These are phyloP conservation scores for Debaryomyces tyrocola DNA, from an alignment of 805 yeast species.

Conservation along the genomic window DNA sequence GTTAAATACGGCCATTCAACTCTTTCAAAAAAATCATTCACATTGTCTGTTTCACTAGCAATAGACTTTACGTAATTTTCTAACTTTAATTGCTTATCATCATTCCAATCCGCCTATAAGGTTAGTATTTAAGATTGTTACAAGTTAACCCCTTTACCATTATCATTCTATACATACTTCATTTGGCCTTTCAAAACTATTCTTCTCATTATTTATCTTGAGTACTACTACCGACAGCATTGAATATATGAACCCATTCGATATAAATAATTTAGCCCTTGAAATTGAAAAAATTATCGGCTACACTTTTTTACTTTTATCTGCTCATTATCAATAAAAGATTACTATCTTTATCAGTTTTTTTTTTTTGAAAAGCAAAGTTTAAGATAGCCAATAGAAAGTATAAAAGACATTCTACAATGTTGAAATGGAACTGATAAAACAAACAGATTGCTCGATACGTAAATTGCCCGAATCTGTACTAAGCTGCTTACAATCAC, in stretches of 20 bases:
- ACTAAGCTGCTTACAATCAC: constrained; percentile 24
- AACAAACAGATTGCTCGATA: neutral
- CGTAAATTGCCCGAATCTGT: constrained; percentile 13
- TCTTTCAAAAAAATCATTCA: constrained; percentile 12
- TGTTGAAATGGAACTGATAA: too few species aligned
- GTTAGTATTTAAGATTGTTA: neutral
- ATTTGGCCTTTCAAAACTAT: neutral
- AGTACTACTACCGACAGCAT: constrained; percentile 7
- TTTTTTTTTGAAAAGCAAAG: too few species aligned
- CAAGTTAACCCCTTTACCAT: neutral
- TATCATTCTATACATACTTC: neutral
- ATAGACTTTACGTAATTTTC: constrained; percentile 11
- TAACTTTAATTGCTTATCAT: constrained; percentile 12
- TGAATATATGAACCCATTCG: neutral
- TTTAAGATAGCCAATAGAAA: too few species aligned
- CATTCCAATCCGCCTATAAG: constrained; percentile 15
- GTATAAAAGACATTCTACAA: too few species aligned
- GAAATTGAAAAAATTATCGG: too few species aligned
- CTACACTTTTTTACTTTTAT: too few species aligned
- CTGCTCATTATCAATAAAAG: too few species aligned
- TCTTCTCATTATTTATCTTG: constrained; percentile 1
- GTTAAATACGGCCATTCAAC: constrained; percentile 19
- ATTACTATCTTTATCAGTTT: too few species aligned
- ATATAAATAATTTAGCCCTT: neutral
- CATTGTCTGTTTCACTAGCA: constrained; percentile 5